Evolutionary conservation across 148 eudicot genomes (phyloP), one percentile per base, ranked within the genome.

Genomic region (Rhododendron ferrugineum): DNA sequence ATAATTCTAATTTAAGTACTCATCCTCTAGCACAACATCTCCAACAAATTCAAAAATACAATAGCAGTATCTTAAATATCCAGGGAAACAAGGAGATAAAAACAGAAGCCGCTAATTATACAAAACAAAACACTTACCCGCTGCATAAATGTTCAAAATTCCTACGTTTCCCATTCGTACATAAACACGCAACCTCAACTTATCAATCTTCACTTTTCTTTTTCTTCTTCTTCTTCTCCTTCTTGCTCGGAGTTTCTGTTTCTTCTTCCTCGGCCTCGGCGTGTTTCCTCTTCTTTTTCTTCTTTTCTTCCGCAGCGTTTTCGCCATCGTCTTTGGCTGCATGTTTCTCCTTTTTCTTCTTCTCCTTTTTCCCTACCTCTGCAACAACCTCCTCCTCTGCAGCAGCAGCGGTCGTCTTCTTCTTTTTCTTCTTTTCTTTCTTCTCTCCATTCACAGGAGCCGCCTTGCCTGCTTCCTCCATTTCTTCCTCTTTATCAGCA

Each of bases 211-310:
- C 92, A 18, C 85, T 91, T 90, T 94, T 94, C 91, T 95, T 95
- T 89, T 95, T 94, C 83, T 96, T 92, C 90, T 95, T 94, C 85
- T 94, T 92, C 56, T 95, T 91, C 85, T 94, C 90, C 87, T 94
- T 92, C 84, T 89, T 93, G 68, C 87, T 89, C 2, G 89, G 86
- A 2, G 93, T 89, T 85, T 93, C 95, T 5, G 81, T 86, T 22
- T 86, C 93, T 14, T 87, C 95, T 28, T 90, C 95, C 26, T 70
- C 92, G 1, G 87, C 80, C 30, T 94, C 98, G 4, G 93, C 91
- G 44, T 91, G 98, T 82, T 93, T 94, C 88, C 98, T 89, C 88
- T 93, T 96, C 94, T 93, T 95, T 85, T 93, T 93, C 78, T 90
- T 88, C 90, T 91, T 92, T 77, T 92, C 90, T 84, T 40, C 90